A percentile compares a stretch with the other conserved stretches of the same genome.
Conservation (phyloP, 768 basidiomycete species). For the Leccinum uliginosum region DNA sequence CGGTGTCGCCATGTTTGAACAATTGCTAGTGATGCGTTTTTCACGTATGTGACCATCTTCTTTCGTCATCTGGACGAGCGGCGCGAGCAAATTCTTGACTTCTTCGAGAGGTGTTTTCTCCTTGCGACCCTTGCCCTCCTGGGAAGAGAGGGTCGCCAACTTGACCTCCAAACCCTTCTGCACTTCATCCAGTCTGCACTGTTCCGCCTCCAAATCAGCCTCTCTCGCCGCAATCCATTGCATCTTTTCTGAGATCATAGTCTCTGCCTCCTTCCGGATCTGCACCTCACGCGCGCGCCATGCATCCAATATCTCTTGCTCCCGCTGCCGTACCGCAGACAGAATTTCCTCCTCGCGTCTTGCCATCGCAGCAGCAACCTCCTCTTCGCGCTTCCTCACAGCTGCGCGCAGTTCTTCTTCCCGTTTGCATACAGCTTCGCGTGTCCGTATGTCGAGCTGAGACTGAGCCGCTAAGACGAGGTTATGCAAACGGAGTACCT, state of each 20-base stretch:
- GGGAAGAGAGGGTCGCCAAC: conserved; percentile 42
- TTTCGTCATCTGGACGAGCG: conserved; percentile 38
- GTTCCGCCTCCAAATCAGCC: conserved; percentile 51
- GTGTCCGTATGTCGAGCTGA: conserved; percentile 44
- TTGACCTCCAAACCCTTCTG: conserved; percentile 49
- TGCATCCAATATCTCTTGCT: conserved; percentile 58
- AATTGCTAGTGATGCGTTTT: conserved; percentile 10
- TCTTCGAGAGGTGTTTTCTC: conserved; percentile 67
- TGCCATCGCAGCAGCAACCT: conserved; percentile 61
- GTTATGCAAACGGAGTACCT: conserved; percentile 48
- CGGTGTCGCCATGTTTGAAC: conserved; percentile 46
- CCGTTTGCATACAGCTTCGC: conserved; percentile 54
- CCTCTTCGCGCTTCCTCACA: conserved; percentile 64
- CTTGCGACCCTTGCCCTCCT: conserved; percentile 36
- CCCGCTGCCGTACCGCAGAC: conserved; percentile 59
- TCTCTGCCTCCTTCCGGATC: conserved; percentile 46
- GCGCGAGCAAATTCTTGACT: conserved; percentile 64
- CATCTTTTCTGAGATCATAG: conserved; percentile 36
- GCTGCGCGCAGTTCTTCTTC: conserved; percentile 67
- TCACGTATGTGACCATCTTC: conserved; percentile 23
- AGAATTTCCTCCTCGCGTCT: conserved; percentile 69
- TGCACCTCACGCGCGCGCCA: conserved; percentile 52
- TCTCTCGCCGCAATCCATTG: conserved; percentile 49
- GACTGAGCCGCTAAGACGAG: conserved; percentile 37
- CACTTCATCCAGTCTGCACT: conserved; percentile 42